Evolutionary conservation across 208 protist species (phyloP), one percentile per base, ranked within the genome.

Genomic region (Leishmania mexicana): DNA sequence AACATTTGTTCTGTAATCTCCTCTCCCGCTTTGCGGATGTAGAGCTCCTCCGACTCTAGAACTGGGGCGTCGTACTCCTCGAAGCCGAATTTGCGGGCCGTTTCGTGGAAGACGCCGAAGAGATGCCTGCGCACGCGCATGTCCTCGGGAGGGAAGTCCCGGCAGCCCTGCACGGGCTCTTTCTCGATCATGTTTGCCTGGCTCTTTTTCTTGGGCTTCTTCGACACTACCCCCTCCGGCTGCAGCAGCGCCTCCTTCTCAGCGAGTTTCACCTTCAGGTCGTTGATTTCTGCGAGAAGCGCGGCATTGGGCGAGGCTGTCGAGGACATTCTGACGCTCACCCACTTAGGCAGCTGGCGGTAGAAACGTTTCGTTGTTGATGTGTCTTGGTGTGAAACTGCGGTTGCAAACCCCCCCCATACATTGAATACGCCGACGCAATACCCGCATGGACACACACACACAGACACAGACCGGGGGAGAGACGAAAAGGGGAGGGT

Each of bases 1-100:
- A 97, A 99, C 96, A 99, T 98, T 90, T 99, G 98, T 85, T 98
- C 89, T 45, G 96, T 99, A 76, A 99, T 99, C 85, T 99, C 97
- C 88, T 99, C 98, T 0, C 98, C 98, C 6, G 92, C 97, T 84
- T 99, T 99, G 75, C 98, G 95, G 64, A 97, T 91, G 89, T 99
- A 99, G 53, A 99, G 88, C 83, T 97, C 93, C 89, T 98, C 96
- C 24, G 93, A 94, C 87, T 99, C 95, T 15, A 99, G 91, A 38
- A 99, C 96, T 15, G 98, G 97, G 49, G 98, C 97, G 85, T 99
- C 98, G 87, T 99, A 99, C 91, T 99, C 96, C 87, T 98, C 96
- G 81, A 99, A 99, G 42, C 96, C 97, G 86, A 98, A 98, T 45
- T 64, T 60, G 38, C 83, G 83, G 28, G 96, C 95, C 13, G 93